Evolutionary conservation across 1,139 yeast genomes (phyloP).

Genomic region (Hyphopichia wangnamkhiaoensis): DNA sequence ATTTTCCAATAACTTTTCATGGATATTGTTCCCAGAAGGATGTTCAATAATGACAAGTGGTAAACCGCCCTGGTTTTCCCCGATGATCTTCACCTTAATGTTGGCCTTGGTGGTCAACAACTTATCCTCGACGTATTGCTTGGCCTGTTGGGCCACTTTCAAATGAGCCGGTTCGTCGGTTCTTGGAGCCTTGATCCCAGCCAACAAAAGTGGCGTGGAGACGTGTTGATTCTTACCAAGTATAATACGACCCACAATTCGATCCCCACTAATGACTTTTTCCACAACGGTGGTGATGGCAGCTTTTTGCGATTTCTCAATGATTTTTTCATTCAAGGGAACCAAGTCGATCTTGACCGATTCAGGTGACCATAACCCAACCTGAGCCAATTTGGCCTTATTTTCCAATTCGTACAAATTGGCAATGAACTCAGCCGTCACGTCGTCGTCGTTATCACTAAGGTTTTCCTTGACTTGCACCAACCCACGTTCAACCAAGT

Average conservation of each 20-base stretch:
- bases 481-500: constrained; percentile 58
- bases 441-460: constrained; percentile 31
- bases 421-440: constrained; percentile 21
- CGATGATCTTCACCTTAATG: constrained; percentile 56
- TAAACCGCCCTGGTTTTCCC: constrained; percentile 61
- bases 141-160: constrained; percentile 64
- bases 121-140: constrained; percentile 64
- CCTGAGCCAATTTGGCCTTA: constrained; percentile 47
- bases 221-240: constrained; percentile 43
- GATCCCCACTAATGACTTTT: constrained; percentile 76
- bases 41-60: constrained; percentile 67
- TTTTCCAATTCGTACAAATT: constrained; percentile 37
- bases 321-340: constrained; percentile 40
- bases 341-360: constrained; percentile 22
- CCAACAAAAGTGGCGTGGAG: constrained; percentile 62
- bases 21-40: constrained; percentile 69
- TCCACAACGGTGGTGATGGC: constrained; percentile 67
- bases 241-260: constrained; percentile 61
- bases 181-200: constrained; percentile 75
- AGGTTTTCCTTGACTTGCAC: constrained; percentile 65
- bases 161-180: constrained; percentile 51
- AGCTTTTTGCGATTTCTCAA: constrained; percentile 35
- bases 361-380: constrained; percentile 57
- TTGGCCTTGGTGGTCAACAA: constrained; percentile 59
- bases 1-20: constrained; percentile 61